Evolutionary conservation across 305 asterid species (phyloP), one percentile per base, ranked within the genome.

Genomic region (Rubia balearica): DNA sequence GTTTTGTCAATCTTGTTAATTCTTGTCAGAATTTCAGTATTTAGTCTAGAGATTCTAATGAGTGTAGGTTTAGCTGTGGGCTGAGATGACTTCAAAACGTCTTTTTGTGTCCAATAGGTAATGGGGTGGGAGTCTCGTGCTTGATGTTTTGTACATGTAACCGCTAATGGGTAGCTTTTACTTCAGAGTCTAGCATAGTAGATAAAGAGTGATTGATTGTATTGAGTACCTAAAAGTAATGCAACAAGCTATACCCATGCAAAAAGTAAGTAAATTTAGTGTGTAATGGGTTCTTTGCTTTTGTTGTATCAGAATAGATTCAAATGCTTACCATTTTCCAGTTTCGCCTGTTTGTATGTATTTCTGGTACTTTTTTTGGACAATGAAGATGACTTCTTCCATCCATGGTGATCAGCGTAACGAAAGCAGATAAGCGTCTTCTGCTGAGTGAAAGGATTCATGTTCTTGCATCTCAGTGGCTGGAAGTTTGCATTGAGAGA

Each of bases 401-500:
- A 57, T 67, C 78, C 69, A 70, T 24, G 59, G 42, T 62, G 72
- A 59, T 66, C 90, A 92, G 98, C 82, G 87, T 92, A 78, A 73
- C 96, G 27, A 85, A 65, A 82, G 77, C 69, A 24, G 89, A 90
- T 73, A 84, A 78, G 74, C 82, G 27, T 69, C 76, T 83, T 74
- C 68, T 90, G 79, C 76, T 51, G 74, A 70, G 83, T 65, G 77
- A 70, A 79, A 78, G 84, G 61, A 80, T 90, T 81, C 90, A 86
- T 42, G 78, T 92, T 66, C 92, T 90, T 5, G 73, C 80, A 68
- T 88, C 93, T 42, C 87, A 79, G 65, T 92, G 96, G 98, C 78
- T 92, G 84, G 98, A 89, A 63, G 93, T 87, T 72, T 87, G 87
- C 82, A 74, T 86, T 49, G 83, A 81, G 74, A 81, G 73, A 82